phyloP scores from a whole-genome alignment of 208 protist species.

The Angomonas ambiguus region DNA sequence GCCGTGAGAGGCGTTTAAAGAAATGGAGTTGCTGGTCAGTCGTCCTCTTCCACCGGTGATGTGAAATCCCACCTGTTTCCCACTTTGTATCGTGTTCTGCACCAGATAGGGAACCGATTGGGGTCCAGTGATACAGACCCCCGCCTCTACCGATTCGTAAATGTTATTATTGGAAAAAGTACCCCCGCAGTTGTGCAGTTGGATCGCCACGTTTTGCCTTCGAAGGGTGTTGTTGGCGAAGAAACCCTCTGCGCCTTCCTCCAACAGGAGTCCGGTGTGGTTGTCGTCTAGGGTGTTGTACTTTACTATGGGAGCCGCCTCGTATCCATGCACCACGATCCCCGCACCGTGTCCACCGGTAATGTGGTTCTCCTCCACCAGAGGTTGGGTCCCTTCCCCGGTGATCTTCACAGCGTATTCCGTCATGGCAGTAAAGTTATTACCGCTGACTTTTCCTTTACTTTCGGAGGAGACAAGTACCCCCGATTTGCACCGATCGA shows the following conservation, averaged over 20 bases:
- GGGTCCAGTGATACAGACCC: constrained; percentile 11
- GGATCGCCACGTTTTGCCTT: constrained; percentile 16
- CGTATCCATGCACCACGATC: constrained; percentile 8
- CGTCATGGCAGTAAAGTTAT: constrained; percentile 18
- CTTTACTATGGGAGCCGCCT: constrained; percentile 16
- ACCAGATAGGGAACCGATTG: constrained; percentile 11
- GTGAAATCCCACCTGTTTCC: constrained; percentile 8
- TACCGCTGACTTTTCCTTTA: constrained; percentile 11
- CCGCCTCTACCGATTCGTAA: constrained; percentile 14
- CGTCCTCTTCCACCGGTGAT: constrained; percentile 10
- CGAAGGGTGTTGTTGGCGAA: constrained; percentile 22
- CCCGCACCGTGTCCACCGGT: not conserved
- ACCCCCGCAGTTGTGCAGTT: constrained; percentile 15
- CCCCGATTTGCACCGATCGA: constrained; percentile 21
- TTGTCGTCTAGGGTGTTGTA: constrained; percentile 23
- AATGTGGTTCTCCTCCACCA: constrained; percentile 4
- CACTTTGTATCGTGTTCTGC: constrained; percentile 17
- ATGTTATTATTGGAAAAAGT: constrained; percentile 19
- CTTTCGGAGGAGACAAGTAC: constrained; percentile 14
- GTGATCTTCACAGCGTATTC: constrained; percentile 6
- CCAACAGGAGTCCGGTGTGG: constrained; percentile 10
- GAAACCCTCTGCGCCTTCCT: constrained; percentile 16
- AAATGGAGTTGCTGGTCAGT: constrained; percentile 21
- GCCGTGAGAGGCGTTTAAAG: constrained; percentile 19
- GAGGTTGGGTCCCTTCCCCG: not conserved